These are phyloP conservation scores for Termitomyces titanicus DNA, from an alignment of 768 basidiomycete species.

Conservation along the genomic window DNA sequence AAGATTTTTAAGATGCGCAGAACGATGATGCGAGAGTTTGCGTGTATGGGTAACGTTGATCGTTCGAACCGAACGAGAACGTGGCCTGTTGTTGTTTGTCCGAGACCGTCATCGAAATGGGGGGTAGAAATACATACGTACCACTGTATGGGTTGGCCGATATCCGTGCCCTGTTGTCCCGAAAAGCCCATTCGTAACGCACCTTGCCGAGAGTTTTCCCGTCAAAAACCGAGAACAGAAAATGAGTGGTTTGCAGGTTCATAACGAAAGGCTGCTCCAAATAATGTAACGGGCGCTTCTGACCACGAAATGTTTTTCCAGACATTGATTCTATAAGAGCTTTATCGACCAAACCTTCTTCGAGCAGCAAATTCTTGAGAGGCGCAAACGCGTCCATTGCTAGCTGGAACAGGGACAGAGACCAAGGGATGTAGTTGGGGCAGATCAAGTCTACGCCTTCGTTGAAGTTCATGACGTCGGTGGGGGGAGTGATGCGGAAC, in stretches of 20 bases:
- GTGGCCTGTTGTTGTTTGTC: not conserved
- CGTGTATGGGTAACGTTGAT: not conserved
- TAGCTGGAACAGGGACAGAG: not conserved
- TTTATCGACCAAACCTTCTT: not conserved
- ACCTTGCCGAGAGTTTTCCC: not conserved
- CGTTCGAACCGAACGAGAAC: conserved; percentile 6
- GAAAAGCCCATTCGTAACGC: not conserved
- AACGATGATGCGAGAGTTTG: not conserved
- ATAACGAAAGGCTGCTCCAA: conserved; percentile 4
- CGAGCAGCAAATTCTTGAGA: not conserved
- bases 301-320: not conserved
- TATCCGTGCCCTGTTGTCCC: not conserved
- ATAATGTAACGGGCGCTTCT: not conserved
- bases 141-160: not conserved
- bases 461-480: not conserved
- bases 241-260: not conserved
- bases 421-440: not conserved
- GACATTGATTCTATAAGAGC: not conserved
- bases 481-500: not conserved
- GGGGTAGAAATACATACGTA: not conserved
- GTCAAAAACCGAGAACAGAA: not conserved
- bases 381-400: not conserved
- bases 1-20: conserved; percentile 5
- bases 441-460: not conserved
- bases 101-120: not conserved